Conservation (phyloP, 192 early-diverging fungal species). For the Rhizoclosmatium sp. region DNA sequence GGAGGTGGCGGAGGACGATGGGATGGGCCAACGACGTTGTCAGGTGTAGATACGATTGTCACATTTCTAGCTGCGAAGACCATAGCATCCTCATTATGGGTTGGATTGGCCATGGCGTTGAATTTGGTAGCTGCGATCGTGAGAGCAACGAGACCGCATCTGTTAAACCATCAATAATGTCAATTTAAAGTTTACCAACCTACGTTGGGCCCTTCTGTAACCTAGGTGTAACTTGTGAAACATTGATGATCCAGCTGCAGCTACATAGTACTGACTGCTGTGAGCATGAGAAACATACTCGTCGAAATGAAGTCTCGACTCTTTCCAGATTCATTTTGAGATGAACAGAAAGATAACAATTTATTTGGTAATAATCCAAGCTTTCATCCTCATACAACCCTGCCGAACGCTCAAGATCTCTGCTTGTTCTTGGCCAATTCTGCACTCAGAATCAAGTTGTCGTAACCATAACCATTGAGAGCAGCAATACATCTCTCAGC, state of each 20-base stretch:
- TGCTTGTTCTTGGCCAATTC: slow-evolving; percentile 78
- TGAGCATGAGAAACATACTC: too few relatives aligned
- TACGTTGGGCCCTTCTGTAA: slow-evolving; percentile 17
- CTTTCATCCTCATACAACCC: background rate
- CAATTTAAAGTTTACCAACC: background rate
- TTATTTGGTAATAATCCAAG: background rate
- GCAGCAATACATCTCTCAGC: slow-evolving; percentile 84
- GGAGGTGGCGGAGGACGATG: background rate
- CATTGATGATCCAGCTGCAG: background rate
- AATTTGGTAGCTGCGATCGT: background rate
- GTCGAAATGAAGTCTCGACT: too few relatives aligned
- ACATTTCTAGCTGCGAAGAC: too few relatives aligned
- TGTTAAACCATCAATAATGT: background rate
- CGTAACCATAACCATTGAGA: slow-evolving; percentile 95
- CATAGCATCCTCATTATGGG: background rate
- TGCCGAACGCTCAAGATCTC: slow-evolving; percentile 18
- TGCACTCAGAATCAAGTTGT: slow-evolving; percentile 91
- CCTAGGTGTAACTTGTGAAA: background rate
- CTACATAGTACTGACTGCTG: background rate
- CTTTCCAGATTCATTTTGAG: background rate
- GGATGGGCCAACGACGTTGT: background rate
- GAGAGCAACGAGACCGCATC: slow-evolving; percentile 11
- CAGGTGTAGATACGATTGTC: background rate
- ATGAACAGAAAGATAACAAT: background rate
- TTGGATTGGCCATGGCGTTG: background rate